phyloP scores from a whole-genome alignment of 306 rosid genomes.

The Castanea mollissima region DNA sequence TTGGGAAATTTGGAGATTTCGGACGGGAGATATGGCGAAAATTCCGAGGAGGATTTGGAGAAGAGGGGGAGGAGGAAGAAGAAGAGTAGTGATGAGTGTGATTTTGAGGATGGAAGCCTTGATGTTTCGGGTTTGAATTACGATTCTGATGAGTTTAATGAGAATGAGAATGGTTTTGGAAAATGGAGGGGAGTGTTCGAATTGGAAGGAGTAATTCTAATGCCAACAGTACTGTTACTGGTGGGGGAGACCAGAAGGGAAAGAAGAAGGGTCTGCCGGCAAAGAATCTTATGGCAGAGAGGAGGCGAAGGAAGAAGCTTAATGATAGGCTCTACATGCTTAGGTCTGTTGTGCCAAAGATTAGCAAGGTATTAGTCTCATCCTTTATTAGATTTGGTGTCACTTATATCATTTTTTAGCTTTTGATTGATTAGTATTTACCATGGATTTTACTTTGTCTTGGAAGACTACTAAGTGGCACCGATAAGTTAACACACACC shows the following conservation, averaged over 20 bases:
- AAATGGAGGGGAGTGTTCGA: conserved; percentile 46
- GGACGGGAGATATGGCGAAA: conserved; percentile 16
- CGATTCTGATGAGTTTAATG: conserved; percentile 73
- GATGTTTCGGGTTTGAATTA: conserved; percentile 69
- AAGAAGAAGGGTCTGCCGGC: conserved; percentile 95
- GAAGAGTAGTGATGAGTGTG: conserved; percentile 39
- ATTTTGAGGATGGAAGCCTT: conserved; percentile 52
- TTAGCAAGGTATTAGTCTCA: conserved; percentile 82
- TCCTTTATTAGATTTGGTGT: neutral
- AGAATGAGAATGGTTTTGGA: conserved; percentile 28
- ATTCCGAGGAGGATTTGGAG: conserved; percentile 30
- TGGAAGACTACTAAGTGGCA: neutral
- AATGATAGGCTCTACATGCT: conserved; percentile 97
- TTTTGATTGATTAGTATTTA: neutral
- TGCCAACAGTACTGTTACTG: conserved; percentile 41
- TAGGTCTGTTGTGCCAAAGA: conserved; percentile 96
- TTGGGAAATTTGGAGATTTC: conserved; percentile 45
- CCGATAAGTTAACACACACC: neutral
- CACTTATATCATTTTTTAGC: neutral
- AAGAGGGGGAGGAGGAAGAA: conserved; percentile 45
- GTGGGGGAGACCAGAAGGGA: conserved; percentile 73
- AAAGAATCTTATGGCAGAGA: conserved; percentile 96
- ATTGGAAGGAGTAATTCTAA: conserved; percentile 43
- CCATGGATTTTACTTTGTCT: neutral
- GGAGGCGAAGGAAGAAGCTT: conserved; percentile 94